A percentile compares a stretch with the other conserved stretches of the same genome.
Conservation (phyloP, 2,329 filamentous ascomycete genomes). For the Botrytis byssoidea region DNA sequence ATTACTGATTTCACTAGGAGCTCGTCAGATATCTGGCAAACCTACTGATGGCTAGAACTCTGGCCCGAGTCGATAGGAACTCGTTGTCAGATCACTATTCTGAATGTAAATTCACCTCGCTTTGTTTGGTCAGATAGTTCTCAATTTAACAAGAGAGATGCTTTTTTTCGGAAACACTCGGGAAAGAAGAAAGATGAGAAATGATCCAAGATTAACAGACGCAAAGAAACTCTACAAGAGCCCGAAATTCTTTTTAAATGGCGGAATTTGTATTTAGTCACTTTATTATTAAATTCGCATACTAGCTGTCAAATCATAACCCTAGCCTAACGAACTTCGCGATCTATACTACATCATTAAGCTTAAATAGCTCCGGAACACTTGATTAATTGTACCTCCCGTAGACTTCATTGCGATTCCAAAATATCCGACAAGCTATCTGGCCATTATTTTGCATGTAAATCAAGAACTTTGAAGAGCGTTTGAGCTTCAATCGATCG, state of each 20-base stretch:
- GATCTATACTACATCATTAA: background rate
- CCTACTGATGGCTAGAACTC: background rate
- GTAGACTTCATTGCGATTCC: background rate
- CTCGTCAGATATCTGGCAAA: background rate
- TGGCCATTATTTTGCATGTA: background rate
- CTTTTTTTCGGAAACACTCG: accelerated
- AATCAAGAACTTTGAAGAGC: background rate
- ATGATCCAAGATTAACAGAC: background rate
- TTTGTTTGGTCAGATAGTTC: background rate
- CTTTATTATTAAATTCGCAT: background rate
- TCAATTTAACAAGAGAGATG: background rate
- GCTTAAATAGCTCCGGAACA: background rate
- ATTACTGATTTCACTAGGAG: background rate
- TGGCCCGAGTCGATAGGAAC: background rate
- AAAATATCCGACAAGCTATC: background rate
- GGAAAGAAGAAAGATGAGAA: background rate
- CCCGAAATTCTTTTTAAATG: background rate
- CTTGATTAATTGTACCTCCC: too few relatives aligned
- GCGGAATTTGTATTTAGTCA: background rate
- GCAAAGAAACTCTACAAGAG: background rate
- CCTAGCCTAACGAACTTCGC: background rate
- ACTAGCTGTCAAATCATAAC: background rate
- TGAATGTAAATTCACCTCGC: background rate
- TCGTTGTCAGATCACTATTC: background rate
- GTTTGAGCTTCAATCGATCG: background rate